Conservation (phyloP, 2,329 filamentous ascomycete genomes). For the Cladosporium oxysporum region DNA sequence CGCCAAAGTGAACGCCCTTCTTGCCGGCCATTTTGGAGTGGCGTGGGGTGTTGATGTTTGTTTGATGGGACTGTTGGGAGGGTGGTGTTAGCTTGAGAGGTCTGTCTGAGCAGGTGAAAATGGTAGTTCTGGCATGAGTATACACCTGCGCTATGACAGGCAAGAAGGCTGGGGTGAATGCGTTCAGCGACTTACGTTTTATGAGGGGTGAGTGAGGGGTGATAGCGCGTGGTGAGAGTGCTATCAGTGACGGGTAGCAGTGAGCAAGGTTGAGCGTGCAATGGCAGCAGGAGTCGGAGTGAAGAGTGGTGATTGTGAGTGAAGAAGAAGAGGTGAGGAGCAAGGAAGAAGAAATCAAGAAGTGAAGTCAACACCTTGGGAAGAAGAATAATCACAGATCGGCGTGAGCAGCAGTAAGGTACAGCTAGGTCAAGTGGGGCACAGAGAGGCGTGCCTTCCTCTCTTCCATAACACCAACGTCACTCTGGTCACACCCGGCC, state of each 20-base stretch:
- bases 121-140: background rate
- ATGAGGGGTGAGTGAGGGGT: background rate
- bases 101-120: background rate
- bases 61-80: background rate
- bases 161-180: background rate
- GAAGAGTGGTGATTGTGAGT: constrained; percentile 3
- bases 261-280: background rate
- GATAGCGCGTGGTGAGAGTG: background rate
- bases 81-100: background rate
- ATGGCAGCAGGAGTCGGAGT: background rate
- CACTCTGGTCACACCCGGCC: background rate
- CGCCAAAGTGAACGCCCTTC: constrained; percentile 56
- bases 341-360: background rate
- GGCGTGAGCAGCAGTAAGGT: constrained; percentile 6
- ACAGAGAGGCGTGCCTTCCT: background rate
- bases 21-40: constrained; percentile 39
- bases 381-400: constrained; percentile 7
- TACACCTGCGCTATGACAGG: background rate
- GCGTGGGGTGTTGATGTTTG: constrained; percentile 12
- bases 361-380: constrained; percentile 2
- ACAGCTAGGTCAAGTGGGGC: background rate
- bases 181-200: background rate
- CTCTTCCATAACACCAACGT: background rate
- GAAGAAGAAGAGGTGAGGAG: constrained; percentile 9
- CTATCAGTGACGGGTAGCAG: background rate